These are phyloP conservation scores for Inga laurina DNA, from an alignment of 306 rosid species.

Conservation along the genomic window DNA sequence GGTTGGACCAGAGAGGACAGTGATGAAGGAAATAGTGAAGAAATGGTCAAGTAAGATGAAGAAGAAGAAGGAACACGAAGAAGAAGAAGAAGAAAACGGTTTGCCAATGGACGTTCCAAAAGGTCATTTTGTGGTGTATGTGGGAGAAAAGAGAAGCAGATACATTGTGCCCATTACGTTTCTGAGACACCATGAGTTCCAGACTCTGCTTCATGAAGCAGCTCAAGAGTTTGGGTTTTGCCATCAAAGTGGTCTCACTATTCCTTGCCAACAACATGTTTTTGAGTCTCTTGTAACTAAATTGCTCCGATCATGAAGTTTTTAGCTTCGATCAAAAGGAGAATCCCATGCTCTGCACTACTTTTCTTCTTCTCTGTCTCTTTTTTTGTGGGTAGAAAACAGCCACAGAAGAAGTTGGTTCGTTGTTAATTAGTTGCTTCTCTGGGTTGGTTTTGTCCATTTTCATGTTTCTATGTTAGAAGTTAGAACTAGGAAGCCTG, in stretches of 20 bases:
- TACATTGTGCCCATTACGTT: conserved; percentile 2
- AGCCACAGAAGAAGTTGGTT: not conserved
- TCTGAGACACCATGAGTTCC: conserved; percentile 1
- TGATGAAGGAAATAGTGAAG: not conserved
- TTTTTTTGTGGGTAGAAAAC: not conserved
- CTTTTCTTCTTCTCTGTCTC: not conserved
- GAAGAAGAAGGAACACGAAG: not conserved
- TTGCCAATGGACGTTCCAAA: conserved; percentile 5
- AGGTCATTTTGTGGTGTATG: conserved; percentile 11
- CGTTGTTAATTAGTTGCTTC: not conserved
- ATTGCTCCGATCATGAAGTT: not conserved
- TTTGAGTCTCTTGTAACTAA: not conserved
- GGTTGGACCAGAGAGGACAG: not conserved
- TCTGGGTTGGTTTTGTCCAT: not conserved
- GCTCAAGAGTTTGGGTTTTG: conserved; percentile 14
- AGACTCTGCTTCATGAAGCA: not conserved
- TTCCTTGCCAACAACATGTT: conserved; percentile 10
- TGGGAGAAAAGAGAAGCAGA: conserved; percentile 14
- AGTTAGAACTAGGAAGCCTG: not conserved
- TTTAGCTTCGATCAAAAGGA: not conserved
- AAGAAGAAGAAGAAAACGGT: not conserved
- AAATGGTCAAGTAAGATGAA: not conserved
- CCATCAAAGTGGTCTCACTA: not conserved
- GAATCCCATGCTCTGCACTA: not conserved
- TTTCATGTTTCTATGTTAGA: not conserved